Conservation (phyloP, 345 rosid genomes). For the Salix dunnii region DNA sequence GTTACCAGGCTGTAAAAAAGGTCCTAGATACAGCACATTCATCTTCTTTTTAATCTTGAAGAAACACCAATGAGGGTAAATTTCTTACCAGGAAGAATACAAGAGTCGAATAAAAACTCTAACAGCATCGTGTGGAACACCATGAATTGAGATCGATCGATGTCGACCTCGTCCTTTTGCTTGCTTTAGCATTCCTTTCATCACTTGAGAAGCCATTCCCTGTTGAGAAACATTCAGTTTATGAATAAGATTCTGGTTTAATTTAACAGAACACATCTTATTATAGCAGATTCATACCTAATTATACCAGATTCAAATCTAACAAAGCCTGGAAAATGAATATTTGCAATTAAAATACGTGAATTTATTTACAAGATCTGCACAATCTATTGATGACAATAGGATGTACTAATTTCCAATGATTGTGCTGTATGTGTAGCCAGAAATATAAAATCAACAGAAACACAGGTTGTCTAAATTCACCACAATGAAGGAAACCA, state of each 20-base stretch:
- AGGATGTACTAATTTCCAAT: too few species aligned
- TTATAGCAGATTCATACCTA: neutral
- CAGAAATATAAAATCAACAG: too few species aligned
- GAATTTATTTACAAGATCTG: too few species aligned
- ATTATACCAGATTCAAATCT: neutral
- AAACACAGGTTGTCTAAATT: too few species aligned
- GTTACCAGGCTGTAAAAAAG: too few species aligned
- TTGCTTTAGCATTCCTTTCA: conserved; percentile 70
- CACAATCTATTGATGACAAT: too few species aligned
- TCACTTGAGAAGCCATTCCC: conserved; percentile 79
- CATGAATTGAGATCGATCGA: conserved; percentile 52
- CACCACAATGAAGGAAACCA: too few species aligned
- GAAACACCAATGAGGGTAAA: neutral
- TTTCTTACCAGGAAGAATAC: conserved; percentile 71
- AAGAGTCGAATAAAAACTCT: conserved; percentile 69
- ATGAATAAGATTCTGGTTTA: neutral
- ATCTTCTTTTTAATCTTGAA: neutral
- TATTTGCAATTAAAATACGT: too few species aligned
- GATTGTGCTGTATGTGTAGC: too few species aligned
- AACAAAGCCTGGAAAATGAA: too few species aligned
- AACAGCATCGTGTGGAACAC: conserved; percentile 71
- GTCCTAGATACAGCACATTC: too few species aligned
- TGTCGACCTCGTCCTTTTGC: conserved; percentile 44
- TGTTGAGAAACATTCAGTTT: conserved; percentile 20
- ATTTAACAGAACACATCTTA: neutral